Conservation (phyloP, 2,329 filamentous ascomycete genomes). For the Claviceps pusilla region DNA sequence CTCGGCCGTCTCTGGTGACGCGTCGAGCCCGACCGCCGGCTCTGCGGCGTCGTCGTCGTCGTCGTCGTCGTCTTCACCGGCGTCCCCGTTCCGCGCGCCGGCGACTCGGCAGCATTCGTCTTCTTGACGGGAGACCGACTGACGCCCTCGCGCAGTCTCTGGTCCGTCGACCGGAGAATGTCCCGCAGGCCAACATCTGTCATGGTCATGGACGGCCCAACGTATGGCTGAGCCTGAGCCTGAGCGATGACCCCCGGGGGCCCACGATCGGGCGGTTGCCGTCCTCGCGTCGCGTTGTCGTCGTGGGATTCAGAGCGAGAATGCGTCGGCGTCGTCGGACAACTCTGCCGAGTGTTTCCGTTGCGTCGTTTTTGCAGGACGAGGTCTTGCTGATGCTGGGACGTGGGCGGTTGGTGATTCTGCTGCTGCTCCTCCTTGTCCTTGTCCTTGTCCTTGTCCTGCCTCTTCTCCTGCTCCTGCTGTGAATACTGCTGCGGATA, state of each 20-base stretch:
- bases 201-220: conserved; percentile 15
- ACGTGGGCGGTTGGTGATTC: neutral
- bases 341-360: neutral
- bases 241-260: too few relatives aligned
- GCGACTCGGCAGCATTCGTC: conserved; percentile 2
- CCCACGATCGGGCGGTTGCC: neutral
- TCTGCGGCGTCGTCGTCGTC: neutral
- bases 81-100: conserved; percentile 9
- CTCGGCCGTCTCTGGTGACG: conserved; percentile 7
- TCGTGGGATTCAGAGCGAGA: conserved; percentile 5
- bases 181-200: conserved; percentile 34
- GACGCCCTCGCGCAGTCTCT: conserved; percentile 29
- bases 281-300: conserved; percentile 4
- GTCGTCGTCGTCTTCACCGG: conserved; percentile 10
- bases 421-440: neutral
- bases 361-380: conserved; percentile 8
- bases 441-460: neutral
- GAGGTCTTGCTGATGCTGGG: conserved; percentile 6
- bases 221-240: conserved; percentile 7
- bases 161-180: conserved; percentile 38
- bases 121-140: conserved; percentile 18
- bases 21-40: conserved; percentile 4
- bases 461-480: neutral
- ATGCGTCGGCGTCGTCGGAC: conserved; percentile 10
- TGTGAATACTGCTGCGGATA: neutral